Evolutionary conservation across 768 basidiomycete species (phyloP), one percentile per base, ranked within the genome.

Genomic region (Amanita brunnescens): DNA sequence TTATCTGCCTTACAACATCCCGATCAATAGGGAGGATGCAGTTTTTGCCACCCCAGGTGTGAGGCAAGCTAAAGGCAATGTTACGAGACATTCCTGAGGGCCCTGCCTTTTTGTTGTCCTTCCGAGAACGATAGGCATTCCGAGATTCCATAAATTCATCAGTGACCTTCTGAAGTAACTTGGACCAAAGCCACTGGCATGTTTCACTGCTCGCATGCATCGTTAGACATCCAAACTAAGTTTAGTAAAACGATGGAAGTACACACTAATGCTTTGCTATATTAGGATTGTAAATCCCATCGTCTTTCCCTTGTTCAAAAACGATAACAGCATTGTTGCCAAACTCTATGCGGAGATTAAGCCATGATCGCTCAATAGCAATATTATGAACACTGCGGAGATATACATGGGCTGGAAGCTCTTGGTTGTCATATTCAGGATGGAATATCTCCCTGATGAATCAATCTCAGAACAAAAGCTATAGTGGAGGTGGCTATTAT

Each of bases 41-140:
- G 24, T 48, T 16, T 18, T 6, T 21, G 13, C 47, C 47, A 13
- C 47, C 47, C 47, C 47, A 48, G 14, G 33, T 37, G n/a, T 39
- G 8, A 13, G 42, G 53, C 8, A 57, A 18, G 12, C 41, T 43
- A 23, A 56, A 58, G 3, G 57, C 60, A 10, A 50, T 46, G 26
- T 64, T 56, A 1, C 55, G 46, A n/a, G 61, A 58, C 33, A 52
- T 39, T 3, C 58, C 58, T 13, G 61, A 63, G 3, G 61, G 63
- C 13, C 57, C 49, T 8, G 38, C 33, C 50, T 64, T 64, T 1
- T 29, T 26, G 1, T 38, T 50, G 40, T 60, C 53, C 42, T 61
- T 62, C 10, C 57, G 49, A 4, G 58, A 49, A 7, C 44, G 45
- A 16, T 45, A 29, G 8, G 37, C 49, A 51, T 64, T 65, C 9